Evolutionary conservation across 1,284 basidiomycete genomes (phyloP), one percentile per base, ranked within the genome.

Genomic region (Trichosporon sp.): DNA sequence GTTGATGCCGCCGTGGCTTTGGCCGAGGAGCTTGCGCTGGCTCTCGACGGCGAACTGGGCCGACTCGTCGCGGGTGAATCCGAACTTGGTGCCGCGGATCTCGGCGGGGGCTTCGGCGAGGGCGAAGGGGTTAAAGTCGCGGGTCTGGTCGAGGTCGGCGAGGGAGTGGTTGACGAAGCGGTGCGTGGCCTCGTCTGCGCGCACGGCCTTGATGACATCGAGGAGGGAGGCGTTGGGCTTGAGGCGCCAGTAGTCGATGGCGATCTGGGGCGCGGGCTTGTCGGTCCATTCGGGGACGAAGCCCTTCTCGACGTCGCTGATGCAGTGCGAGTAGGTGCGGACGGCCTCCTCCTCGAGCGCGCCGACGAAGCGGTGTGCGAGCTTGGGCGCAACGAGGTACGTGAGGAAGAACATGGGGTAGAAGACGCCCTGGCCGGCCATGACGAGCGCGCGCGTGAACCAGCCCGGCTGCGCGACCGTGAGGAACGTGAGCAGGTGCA

Each of bases 311-410:
- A 98, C 86, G 71, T 98, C 93, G 62, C 88, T 78, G 72, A 97
- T 93, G 79, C 91, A 90, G 74, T 88, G 87, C 6, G 93, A 92
- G 81, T 93, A 96, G 25, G 95, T 97, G 60, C 90, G 72, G 5
- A 96, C 93, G 3, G 95, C 95, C 82, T 98, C 95, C 84, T 98
- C 95, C 78, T 98, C 96, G 9, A 99, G 86, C 77, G 93, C 86
- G n/a, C 88, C 96, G 60, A 98, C 95, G 80, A 98, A 98, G 34
- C 96, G 91, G 83, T 98, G 96, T 72, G 92, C 93, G 0, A 89
- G 87, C 67, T 86, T 86, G 0, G 96, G 96, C 0, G 92, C 91
- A 63, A 95, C 74, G 67, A 95, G 81, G 81, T 96, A 97, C 27
- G 89, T 87, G 34, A 94, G 79, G 87, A 95, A 96, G 85, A 96